Base-by-base conservation (phyloP, 148 eudicot genomes). In the Persicaria maculosa region DNA sequence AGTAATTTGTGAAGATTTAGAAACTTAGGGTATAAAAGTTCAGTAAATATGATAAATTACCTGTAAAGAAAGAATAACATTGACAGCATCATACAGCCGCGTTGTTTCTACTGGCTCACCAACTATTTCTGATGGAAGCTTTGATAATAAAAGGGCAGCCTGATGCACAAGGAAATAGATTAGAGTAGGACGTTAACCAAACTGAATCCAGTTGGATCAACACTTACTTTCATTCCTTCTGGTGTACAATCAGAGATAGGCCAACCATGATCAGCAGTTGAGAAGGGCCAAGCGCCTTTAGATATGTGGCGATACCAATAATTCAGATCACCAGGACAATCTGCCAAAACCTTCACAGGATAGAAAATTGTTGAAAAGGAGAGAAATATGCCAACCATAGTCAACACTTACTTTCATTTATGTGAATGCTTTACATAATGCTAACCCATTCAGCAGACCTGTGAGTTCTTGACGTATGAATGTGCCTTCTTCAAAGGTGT, bases 211-310 rank as follows among this genome's bases (percentile, higher is more conserved):
- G 20, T 75, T 74, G 44, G 47, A 68, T 76, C 54, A 15, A 64
- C n/a, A 43, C 74, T 84, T 87, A 95, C 98, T 84, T 95, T 95
- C 69, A 95, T 76, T 80, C 98, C 98, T 85, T 95, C 98, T 44
- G 96, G 89, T 2, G 98, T 90, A 80, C 97, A 92, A 76, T 95
- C 98, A 20, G 98, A 95, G 82, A 95, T 92, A 53, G 98, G 96
- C 98, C 98, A 95, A 44, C 98, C 98, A 68, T 95, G 98, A 80
- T 95, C 98, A 45, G 83, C 90, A 72, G 98, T 95, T 74, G 98
- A 92, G 83, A 92, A 95, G 68, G 98, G 98, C 98, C 98, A 95
- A 78, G 97, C 98, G 72, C 98, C 98, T 87, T 95, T 95, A 68
- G 98, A 95, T 59, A 95, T 92, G 84, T 95, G 98, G 79, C 97